Base-by-base conservation (phyloP, 805 yeast species). In the Nakazawaea siamensis region DNA sequence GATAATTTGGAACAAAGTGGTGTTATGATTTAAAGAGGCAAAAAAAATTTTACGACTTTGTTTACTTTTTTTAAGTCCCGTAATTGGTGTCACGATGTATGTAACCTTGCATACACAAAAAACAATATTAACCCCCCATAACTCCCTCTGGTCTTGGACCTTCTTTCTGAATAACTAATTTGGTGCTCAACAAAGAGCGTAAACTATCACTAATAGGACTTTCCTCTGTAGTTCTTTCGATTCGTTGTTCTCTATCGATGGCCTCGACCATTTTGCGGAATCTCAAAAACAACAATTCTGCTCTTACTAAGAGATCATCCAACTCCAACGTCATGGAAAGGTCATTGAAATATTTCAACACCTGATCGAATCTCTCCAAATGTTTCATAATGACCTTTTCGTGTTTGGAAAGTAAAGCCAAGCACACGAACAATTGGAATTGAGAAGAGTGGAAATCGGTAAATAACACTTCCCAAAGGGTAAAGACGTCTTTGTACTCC, bases 381-480 rank as follows among this genome's bases (percentile, higher is more conserved):
- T 85, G 81, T 27, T 77, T 73, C 42, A 79, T 74, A 20, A 90
- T 83, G 27, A 83, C 76, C 31, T 77, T 72, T 47, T 87, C 83
- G 55, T 88, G 79, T 47, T 85, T 86, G 49, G 90, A 94, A 31
- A 92, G 64, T n/a, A 92, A 78, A 0, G 95, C 92, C 45, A 90
- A 61, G 14, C 94, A 90, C 47, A 92, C 69, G 50, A 92, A 87
- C 24, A 92, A 58, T 46, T 87, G 94, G 54, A 80, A 88, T 54
- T 92, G 97, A 5, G 92, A 77, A 0, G 90, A 73, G 49, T 84
- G 77, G 48, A 62, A 80, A 57, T 90, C 90, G 0, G 97, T 90
- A 78, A 92, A 85, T 31, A 92, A 62, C 3, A 82, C 76, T 51
- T 90, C 98, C 97, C 97, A 90, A n/a, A 90, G 64, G 19, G 71